A percentile compares a stretch with the other conserved stretches of the same genome.
Evolutionary conservation across 2,329 filamentous ascomycete species (phyloP).

Genomic region (Aspergillus fijiensis): DNA sequence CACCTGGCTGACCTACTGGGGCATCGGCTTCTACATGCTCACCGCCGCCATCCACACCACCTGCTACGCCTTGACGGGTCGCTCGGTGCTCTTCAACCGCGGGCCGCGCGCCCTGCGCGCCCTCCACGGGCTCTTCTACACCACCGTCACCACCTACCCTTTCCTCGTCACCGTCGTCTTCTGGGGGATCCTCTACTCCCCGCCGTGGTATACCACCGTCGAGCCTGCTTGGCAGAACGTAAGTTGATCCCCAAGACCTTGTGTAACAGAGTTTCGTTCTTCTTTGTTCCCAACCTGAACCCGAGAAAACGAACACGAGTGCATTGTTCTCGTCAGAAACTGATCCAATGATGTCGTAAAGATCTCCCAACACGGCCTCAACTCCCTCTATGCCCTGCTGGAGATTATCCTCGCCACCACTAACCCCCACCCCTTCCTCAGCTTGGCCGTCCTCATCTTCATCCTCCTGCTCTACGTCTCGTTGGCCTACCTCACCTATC

Average conservation of each 20-base stretch:
- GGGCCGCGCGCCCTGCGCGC: constrained; percentile 63
- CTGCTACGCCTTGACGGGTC: constrained; percentile 59
- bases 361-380: constrained; percentile 73
- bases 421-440: constrained; percentile 60
- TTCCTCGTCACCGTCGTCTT: constrained; percentile 70
- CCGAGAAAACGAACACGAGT: not conserved
- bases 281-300: not conserved
- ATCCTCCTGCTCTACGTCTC: constrained; percentile 70
- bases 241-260: constrained; percentile 11
- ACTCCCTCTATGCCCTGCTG: constrained; percentile 70
- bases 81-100: constrained; percentile 56
- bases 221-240: constrained; percentile 58
- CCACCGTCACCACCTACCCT: constrained; percentile 62
- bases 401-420: constrained; percentile 71
- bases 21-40: constrained; percentile 74
- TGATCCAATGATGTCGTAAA: constrained; percentile 15
- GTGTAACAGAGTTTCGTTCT: not conserved
- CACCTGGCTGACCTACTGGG: constrained; percentile 80
- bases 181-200: constrained; percentile 62
- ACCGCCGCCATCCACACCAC: constrained; percentile 67
- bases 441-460: constrained; percentile 67
- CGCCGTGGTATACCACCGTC: constrained; percentile 51
- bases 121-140: constrained; percentile 65
- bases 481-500: constrained; percentile 71
- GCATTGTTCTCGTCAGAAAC: too few relatives aligned